phyloP scores from a whole-genome alignment of 768 basidiomycete species.

The Boletus subcaerulescens region DNA sequence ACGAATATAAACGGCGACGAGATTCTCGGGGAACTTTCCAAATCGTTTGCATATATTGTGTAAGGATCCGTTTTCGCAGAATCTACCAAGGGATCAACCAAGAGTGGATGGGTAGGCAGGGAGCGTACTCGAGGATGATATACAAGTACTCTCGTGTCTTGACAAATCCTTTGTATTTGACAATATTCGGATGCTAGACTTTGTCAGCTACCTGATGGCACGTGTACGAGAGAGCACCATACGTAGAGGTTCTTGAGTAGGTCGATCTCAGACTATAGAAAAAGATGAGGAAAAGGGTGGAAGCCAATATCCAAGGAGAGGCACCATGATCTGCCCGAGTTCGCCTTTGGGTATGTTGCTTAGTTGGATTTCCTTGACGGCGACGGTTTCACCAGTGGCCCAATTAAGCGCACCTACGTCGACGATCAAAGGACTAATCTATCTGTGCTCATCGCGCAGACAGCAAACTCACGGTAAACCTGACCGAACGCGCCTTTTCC shows the following conservation, averaged over 20 bases:
- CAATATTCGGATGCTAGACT: conserved; percentile 88
- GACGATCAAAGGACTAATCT: conserved; percentile 68
- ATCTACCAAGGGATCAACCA: conserved; percentile 39
- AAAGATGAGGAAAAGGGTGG: conserved; percentile 4
- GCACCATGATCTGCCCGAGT: conserved; percentile 95
- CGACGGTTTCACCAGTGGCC: conserved; percentile 97
- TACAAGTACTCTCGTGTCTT: conserved; percentile 92
- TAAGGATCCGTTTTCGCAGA: conserved; percentile 97
- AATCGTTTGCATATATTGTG: conserved; percentile 95
- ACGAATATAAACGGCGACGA: conserved; percentile 95
- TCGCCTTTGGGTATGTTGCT: conserved; percentile 92
- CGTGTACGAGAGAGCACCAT: conserved; percentile 22
- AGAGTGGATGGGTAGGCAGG: neutral
- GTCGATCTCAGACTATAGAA: conserved; percentile 86
- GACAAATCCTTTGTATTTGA: conserved; percentile 98
- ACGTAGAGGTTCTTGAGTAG: conserved; percentile 96
- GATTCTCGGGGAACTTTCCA: conserved; percentile 96
- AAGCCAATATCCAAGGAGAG: neutral
- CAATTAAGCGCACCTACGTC: conserved; percentile 80
- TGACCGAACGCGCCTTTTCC: conserved; percentile 97
- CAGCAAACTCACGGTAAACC: conserved; percentile 76
- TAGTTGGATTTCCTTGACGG: conserved; percentile 96
- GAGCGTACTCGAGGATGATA: conserved; percentile 88
- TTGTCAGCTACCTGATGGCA: conserved; percentile 12
- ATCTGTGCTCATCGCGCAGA: conserved; percentile 47